Evolutionary conservation across 768 basidiomycete species (phyloP).

Genomic region (Pulveroboletus sp.): DNA sequence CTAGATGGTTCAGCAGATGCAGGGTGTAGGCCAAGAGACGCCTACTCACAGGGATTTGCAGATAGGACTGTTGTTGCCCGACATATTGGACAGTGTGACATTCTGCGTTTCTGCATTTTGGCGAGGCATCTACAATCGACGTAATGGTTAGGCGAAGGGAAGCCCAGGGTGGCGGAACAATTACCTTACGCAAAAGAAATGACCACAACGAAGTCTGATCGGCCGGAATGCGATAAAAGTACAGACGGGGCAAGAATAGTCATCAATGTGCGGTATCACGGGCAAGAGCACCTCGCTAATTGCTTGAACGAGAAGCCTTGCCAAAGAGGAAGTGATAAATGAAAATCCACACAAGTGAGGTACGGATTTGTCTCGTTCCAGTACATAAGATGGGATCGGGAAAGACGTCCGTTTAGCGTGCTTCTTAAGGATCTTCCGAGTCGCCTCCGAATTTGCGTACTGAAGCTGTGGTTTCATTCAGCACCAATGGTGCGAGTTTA

Average conservation of each 20-base stretch:
- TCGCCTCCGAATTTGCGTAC: conserved; percentile 80
- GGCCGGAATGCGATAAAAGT: conserved; percentile 91
- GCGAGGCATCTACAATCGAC: conserved; percentile 56
- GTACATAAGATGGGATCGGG: conserved; percentile 45
- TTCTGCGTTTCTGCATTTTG: conserved; percentile 84
- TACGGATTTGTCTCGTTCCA: conserved; percentile 16
- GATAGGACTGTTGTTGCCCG: conserved; percentile 69
- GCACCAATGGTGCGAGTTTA: neutral
- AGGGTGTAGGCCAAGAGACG: neutral
- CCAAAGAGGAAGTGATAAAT: conserved; percentile 37
- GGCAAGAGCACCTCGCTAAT: conserved; percentile 81
- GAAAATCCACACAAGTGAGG: conserved; percentile 31
- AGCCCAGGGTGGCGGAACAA: neutral
- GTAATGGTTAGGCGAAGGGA: conserved; percentile 11
- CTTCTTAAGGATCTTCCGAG: conserved; percentile 91
- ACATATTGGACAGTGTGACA: conserved; percentile 80
- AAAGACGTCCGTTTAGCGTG: conserved; percentile 87
- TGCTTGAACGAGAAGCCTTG: conserved; percentile 71
- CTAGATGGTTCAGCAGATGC: conserved; percentile 32
- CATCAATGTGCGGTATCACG: conserved; percentile 72
- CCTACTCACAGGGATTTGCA: conserved; percentile 68
- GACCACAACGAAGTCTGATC: conserved; percentile 74
- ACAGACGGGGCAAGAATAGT: conserved; percentile 87
- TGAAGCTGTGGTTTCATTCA: conserved; percentile 57
- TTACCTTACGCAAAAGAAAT: conserved; percentile 73